Evolutionary conservation across 2,329 filamentous ascomycete genomes (phyloP).

Genomic region (Lasiodiplodia sp.): DNA sequence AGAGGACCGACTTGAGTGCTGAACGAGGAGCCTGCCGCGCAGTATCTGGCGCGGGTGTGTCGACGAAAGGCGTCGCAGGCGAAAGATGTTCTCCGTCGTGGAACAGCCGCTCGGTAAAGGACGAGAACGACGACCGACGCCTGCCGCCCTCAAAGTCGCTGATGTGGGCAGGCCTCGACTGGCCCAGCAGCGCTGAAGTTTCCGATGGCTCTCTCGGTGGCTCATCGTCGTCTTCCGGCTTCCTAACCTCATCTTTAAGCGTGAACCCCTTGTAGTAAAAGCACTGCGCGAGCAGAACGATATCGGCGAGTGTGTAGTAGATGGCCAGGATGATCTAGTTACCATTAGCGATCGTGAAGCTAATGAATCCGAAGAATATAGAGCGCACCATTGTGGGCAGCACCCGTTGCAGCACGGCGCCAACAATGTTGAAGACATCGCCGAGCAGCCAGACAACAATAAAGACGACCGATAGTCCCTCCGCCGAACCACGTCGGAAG

Average conservation of each 20-base stretch:
- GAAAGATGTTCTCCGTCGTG: conserved; percentile 76
- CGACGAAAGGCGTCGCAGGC: conserved; percentile 80
- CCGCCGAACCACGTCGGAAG: conserved; percentile 82
- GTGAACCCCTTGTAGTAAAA: conserved; percentile 93
- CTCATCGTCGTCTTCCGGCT: conserved; percentile 35
- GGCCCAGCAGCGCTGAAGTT: conserved; percentile 43
- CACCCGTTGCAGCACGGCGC: conserved; percentile 89
- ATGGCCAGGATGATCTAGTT: conserved; percentile 82
- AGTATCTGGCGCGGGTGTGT: conserved; percentile 49
- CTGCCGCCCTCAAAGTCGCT: conserved; percentile 39
- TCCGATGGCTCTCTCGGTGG: conserved; percentile 43
- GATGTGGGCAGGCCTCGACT: conserved; percentile 38
- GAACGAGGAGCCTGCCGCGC: conserved; percentile 43
- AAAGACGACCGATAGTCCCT: conserved; percentile 90
- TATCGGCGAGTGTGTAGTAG: conserved; percentile 91
- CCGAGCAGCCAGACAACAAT: conserved; percentile 91
- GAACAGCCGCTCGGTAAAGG: conserved; percentile 56
- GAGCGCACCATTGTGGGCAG: conserved; percentile 82
- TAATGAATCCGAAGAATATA: not conserved
- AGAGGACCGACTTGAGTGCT: conserved; percentile 65
- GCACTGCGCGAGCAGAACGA: conserved; percentile 86
- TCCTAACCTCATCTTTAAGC: conserved; percentile 44
- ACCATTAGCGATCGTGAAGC: conserved; percentile 1
- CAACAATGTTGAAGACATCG: conserved; percentile 96
- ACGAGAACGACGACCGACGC: conserved; percentile 42